Evolutionary conservation across 1,284 basidiomycete species (phyloP).

Genomic region (Sanghuangporus weigelae): DNA sequence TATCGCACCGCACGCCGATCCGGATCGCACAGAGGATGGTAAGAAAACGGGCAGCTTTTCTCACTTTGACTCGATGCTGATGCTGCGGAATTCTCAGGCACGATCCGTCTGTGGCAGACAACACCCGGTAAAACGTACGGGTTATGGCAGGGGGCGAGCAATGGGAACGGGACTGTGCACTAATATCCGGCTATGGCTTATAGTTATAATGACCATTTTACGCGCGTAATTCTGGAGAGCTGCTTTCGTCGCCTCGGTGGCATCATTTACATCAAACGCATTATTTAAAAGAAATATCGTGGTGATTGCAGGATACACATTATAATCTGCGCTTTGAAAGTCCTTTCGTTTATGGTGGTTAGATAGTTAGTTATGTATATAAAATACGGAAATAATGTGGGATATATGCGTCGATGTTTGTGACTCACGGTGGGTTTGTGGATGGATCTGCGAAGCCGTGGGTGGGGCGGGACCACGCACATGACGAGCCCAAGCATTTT

Average conservation of each 20-base stretch:
- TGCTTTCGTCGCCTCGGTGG: neutral
- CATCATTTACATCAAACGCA: slow-evolving; percentile 17
- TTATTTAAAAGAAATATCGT: neutral
- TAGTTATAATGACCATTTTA: slow-evolving; percentile 16
- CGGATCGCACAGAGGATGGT: slow-evolving; percentile 30
- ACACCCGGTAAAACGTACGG: slow-evolving; percentile 91
- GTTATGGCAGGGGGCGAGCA: slow-evolving; percentile 76
- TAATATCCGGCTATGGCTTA: slow-evolving; percentile 15
- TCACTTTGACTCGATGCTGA: neutral
- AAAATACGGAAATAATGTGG: neutral
- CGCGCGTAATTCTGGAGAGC: slow-evolving; percentile 8
- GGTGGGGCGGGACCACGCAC: neutral
- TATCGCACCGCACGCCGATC: neutral
- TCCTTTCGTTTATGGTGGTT: too few species aligned
- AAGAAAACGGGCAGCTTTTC: slow-evolving; percentile 15
- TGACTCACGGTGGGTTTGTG: neutral
- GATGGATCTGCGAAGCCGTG: neutral
- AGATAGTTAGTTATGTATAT: neutral
- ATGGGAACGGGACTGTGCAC: slow-evolving; percentile 32
- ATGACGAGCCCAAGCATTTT: neutral
- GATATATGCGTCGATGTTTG: neutral
- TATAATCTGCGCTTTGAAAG: neutral
- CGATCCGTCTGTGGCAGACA: slow-evolving; percentile 96
- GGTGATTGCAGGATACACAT: neutral
- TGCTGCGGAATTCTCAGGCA: slow-evolving; percentile 43